Base-by-base conservation (phyloP, 495 filamentous ascomycete species). In the Neurospora sp. region DNA sequence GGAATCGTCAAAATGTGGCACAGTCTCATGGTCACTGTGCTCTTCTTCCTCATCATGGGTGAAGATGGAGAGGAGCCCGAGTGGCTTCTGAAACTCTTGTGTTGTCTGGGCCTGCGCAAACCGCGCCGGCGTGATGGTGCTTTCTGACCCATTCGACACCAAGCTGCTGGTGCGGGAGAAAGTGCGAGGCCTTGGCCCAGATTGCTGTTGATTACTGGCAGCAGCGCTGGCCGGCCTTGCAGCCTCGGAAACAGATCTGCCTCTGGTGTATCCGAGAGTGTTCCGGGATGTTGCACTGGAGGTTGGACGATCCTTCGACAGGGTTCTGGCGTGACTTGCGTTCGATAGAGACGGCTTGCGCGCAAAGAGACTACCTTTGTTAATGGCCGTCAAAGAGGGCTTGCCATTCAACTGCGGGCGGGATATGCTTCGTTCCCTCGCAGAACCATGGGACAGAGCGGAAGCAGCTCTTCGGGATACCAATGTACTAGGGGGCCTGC, bases 191-290 rank as follows among this genome's bases (percentile, higher is more conserved):
- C 74, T 73, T 20, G 79, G 27, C 10, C 68, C 71, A 22, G 70
- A 59, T 42, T 74, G 75, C 10, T 72, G 45, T 37, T 68, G 73
- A 18, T 72, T 68, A 45, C 35, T 70, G 61, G 41, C 44, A 40
- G 75, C 39, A 8, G 68, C 70, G 2, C 61, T 79, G 39, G 76
- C 73, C 37, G 76, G 78, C 10, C 81, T 76, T 14, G 86, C 76
- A 7, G 79, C 77, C 7, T 80, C 79, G 1, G 90, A 90, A 16
- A 90, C 86, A 18, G 85, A 85, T 18, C 93, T 87, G 38, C 94
- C 93, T 77, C 91, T 92, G 70, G 88, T 89, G 78, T 94, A 95
- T 8, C 94, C 94, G 38, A 97, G 81, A 0, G 94, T 97, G 68
- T 88, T 91, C 70, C 88, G 87, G 14, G 94, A 94, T 12, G 86